Base-by-base conservation (phyloP, 2,329 filamentous ascomycete species). In the Aureobasidium sp. region DNA sequence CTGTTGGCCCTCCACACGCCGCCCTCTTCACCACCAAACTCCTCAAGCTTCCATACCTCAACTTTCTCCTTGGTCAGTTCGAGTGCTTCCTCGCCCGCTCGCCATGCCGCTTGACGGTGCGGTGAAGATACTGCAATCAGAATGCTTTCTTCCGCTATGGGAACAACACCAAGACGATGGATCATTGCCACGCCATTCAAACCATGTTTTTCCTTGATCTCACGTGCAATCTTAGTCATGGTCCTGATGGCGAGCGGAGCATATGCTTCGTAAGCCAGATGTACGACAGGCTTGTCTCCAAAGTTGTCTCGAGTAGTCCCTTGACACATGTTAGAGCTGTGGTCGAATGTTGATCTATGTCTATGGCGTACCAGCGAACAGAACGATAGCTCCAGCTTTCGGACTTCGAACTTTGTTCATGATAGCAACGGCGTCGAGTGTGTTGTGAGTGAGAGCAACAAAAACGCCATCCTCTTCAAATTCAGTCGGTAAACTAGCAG, bases 41-140 rank as follows among this genome's bases (percentile, higher is more conserved):
- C 88, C 77, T 97, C 93, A 66, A 86, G 80, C 77, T 97, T 97
- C 93, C 93, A 97, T 46, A 99, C 87, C 78, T 99, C 94, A n/a
- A 90, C 90, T 67, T 82, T 85, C 61, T 83, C 84, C 78, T 97
- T 99, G 71, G 90, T 91, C 72, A 84, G 79, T 77, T 97, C 93
- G 63, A 97, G 77, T 37, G 92, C 89, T 76, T 95, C 90, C 77
- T 97, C 93, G 0, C 90, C 93, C 0, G 89, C 93, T 68, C 79
- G 78, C 93, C 93, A 99, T 5, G 90, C 92, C 15, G 88, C 89
- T 68, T 88, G 84, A 8, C 94, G 81, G 77, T 97, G 94, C 39
- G 89, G 85, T 32, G 90, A 83, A 47, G 89, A 92, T 4, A 97
- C 89, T 1, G 90, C 89, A 69, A 97, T 92, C 61, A 95, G 77